Evolutionary conservation across 1,139 yeast genomes (phyloP), one percentile per base, ranked within the genome.

Genomic region (Sugiyamaella grinbergsii): DNA sequence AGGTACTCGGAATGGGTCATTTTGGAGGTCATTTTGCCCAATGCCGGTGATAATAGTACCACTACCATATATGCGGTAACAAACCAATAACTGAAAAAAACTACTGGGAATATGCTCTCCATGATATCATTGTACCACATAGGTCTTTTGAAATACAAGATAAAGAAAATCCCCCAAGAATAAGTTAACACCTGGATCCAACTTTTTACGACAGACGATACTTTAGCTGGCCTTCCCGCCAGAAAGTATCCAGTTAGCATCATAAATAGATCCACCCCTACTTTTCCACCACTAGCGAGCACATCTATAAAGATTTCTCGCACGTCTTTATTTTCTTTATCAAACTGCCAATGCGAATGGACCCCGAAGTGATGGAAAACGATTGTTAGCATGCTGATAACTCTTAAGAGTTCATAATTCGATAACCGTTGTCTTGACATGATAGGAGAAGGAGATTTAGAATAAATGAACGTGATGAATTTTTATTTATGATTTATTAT

Each of bases 201-300:
- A 18, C 42, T 49, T 5, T 49, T 28, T 2, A 49, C 29, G 2
- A 49, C 48, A 5, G 52, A 38, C 2, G 36, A 36, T 11, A 39
- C 37, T 15, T 33, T 49, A n/a, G 43, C 49, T 5, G 52, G 38
- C 24, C 37, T 26, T n/a, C 46, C 52, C 10, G 31, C 42, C 13
- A 38, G 28, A 33, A 49, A 49, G 32, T 49, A 49, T 26, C 52
- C 52, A 4, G 49, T 34, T 23, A 49, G 19, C 29, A 49, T 29
- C 49, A 49, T 44, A 26, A 49, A 49, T 13, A 49, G 20, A 26
- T 49, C 34, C 23, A 49, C 52, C 2, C 52, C 52, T 7, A 33
- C 37, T 29, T 49, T 49, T n/a, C 52, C 52, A n/a, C 36, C 41
- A 39, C 52, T 49, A 5, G 44, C 33, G 1, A 38, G 2, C 5